These are phyloP conservation scores for Biscogniauxia mediterranea DNA, from an alignment of 2,329 filamentous ascomycete species.

Conservation along the genomic window DNA sequence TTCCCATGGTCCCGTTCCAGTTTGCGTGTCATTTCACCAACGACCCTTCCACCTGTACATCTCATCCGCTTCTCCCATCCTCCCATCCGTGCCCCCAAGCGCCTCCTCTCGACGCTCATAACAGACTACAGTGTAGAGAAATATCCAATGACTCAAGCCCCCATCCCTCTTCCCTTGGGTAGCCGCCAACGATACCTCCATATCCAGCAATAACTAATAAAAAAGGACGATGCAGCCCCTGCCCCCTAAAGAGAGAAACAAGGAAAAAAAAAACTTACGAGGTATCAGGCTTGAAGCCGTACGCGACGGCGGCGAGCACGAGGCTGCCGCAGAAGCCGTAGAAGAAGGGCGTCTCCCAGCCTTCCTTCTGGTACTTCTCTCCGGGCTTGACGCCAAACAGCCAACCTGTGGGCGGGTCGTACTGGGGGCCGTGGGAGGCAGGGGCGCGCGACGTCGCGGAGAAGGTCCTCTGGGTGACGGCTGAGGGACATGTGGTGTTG, in stretches of 20 bases:
- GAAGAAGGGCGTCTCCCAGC: conserved; percentile 87
- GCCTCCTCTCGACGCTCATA: background rate
- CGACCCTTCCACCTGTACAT: too few relatives aligned
- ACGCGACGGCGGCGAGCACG: conserved; percentile 70
- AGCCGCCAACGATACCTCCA: background rate
- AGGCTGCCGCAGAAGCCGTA: conserved; percentile 82
- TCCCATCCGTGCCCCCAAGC: background rate
- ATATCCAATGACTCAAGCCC: background rate
- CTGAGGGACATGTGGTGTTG: conserved; percentile 25
- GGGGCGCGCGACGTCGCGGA: conserved; percentile 33
- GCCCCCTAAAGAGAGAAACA: conserved; percentile 9
- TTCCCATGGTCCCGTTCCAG: too few relatives aligned
- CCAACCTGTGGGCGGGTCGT: conserved; percentile 88
- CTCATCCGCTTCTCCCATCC: too few relatives aligned
- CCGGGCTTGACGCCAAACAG: conserved; percentile 92
- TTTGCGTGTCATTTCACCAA: too few relatives aligned
- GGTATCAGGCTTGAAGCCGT: conserved; percentile 97
- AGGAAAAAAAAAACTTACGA: conserved; percentile 65
- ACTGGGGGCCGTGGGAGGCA: conserved; percentile 68
- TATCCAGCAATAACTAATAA: too few relatives aligned
- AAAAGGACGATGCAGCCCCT: background rate
- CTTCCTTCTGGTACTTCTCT: conserved; percentile 93
- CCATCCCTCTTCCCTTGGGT: background rate
- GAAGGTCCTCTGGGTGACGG: background rate
- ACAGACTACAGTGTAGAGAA: too few relatives aligned